Evolutionary conservation across 2,329 filamentous ascomycete genomes (phyloP).

Genomic region (Nemania bipapillata): DNA sequence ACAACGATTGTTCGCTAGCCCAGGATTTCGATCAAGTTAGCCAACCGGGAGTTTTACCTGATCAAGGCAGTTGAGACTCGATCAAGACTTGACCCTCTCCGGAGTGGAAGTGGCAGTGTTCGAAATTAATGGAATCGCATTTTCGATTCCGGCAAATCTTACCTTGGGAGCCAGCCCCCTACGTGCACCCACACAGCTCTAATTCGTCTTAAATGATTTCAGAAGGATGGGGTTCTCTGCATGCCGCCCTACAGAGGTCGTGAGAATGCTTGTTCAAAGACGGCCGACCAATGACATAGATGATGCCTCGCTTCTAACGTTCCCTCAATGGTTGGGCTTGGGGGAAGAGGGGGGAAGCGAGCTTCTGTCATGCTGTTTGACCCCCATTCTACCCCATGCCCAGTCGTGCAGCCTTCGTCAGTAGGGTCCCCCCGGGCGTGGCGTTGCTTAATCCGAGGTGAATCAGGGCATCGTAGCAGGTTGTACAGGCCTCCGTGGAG

Average conservation of each 20-base stretch:
- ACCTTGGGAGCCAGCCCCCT: constrained; percentile 1
- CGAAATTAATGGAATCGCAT: constrained; percentile 2
- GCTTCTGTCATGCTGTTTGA: constrained; percentile 33
- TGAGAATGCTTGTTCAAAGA: constrained; percentile 17
- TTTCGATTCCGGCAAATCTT: constrained; percentile 11
- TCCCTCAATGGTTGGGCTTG: constrained; percentile 25
- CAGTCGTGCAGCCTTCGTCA: constrained; percentile 31
- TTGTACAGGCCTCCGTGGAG: constrained; percentile 24
- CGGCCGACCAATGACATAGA: constrained; percentile 25
- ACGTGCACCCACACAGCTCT: not conserved
- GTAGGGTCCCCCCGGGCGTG: constrained; percentile 22
- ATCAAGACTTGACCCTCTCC: constrained; percentile 17
- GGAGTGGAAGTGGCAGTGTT: constrained; percentile 22
- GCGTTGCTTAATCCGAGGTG: constrained; percentile 34
- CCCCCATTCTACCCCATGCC: constrained; percentile 38
- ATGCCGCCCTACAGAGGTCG: constrained; percentile 26
- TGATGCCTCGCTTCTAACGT: constrained; percentile 17
- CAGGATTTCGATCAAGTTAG: constrained; percentile 7
- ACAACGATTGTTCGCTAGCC: not conserved
- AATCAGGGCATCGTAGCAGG: constrained; percentile 27
- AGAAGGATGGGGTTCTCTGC: constrained; percentile 24
- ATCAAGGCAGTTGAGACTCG: constrained; percentile 24
- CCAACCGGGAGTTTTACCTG: constrained; percentile 21
- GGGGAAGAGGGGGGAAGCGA: constrained; percentile 2
- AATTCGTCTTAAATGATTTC: constrained; percentile 21